phyloP scores from a whole-genome alignment of 306 rosid species.

The Alnus rubra region DNA sequence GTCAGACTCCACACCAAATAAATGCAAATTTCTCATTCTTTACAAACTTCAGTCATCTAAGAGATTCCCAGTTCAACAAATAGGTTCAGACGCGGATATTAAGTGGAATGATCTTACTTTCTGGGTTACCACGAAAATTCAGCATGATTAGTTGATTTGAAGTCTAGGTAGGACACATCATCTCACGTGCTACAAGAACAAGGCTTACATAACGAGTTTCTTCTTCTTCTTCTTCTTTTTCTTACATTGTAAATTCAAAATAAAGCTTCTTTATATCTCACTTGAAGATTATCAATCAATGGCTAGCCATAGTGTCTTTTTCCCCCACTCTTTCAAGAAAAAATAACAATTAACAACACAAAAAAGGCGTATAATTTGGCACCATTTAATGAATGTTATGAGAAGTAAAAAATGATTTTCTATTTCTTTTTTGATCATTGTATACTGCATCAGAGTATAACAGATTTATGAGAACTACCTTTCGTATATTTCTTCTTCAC shows the following conservation, averaged over 20 bases:
- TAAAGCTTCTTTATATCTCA: background rate
- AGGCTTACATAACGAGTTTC: background rate
- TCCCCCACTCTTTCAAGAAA: background rate
- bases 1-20: background rate
- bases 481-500: constrained; percentile 76
- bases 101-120: background rate
- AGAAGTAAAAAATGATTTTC: background rate
- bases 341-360: background rate
- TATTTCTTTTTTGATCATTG: background rate
- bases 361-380: background rate
- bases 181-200: background rate
- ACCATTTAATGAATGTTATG: background rate
- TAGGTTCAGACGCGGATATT: background rate
- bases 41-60: background rate
- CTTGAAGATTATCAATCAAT: background rate
- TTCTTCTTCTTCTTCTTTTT: background rate
- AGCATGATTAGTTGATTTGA: background rate
- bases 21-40: background rate
- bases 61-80: constrained; percentile 8
- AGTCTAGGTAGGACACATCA: background rate
- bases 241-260: background rate
- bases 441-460: background rate
- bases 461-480: constrained; percentile 47
- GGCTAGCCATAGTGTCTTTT: background rate
- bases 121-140: background rate